Base-by-base conservation (phyloP, 176 grass and related monocot species). In the Eleusine coracana region DNA sequence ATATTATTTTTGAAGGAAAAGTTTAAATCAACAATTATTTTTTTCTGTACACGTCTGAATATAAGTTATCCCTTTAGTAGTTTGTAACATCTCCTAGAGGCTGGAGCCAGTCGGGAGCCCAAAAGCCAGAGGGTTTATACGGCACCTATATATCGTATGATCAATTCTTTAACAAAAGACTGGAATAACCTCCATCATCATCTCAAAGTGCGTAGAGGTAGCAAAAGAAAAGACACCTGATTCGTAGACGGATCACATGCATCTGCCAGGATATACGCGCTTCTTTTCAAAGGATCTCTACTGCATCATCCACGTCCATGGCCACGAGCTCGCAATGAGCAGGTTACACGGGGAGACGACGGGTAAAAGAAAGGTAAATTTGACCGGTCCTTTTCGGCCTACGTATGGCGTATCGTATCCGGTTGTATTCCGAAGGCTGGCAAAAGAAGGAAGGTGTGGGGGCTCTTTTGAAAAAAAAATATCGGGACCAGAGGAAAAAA, bases 131-230 rank as follows among this genome's bases (percentile, higher is more conserved):
- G 10, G 2, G 40, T 42, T 28, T 8, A 61, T 18, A 28, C 52
- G 31, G 50, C n/a, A 4, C 15, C 21, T 38, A n/a, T n/a, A n/a
- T n/a, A 6, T 60, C 70, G 21, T 59, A 59, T 59, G 52, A 68
- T 49, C 8, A 7, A 3, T 2, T 60, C 70, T 81, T 87, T 75
- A 21, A 60, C 49, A 28, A 87, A 87, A 87, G 71, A 70, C 10
- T 40, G 85, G 78, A 82, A 82, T 38, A 59, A 49, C 17, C 62
- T 15, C 20, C 51, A 58, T 76, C 77, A 59, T 76, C 71, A 28
- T 82, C 78, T 82, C 71, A 75, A 87, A 87, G 71, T 82, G 64
- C 70, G 78, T 81, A 87, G 62, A 75, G 4, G 23, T 62, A 27
- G 3, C 11, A 37, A 58, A 68, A 10, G n/a, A 29, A 72, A 79